Conservation (phyloP, 164 flowering plant genomes). For the Taxillus chinensis region DNA sequence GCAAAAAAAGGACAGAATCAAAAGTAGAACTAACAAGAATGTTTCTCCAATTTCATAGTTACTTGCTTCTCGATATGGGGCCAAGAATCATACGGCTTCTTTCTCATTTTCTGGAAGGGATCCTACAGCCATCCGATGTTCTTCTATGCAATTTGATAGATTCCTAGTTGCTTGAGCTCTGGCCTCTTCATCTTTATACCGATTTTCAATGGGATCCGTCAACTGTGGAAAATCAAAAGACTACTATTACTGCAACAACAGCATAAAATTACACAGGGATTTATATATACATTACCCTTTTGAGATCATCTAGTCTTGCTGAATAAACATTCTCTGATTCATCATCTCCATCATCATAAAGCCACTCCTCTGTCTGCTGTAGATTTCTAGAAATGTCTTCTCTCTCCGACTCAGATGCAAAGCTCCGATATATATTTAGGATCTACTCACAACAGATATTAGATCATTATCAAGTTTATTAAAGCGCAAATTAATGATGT, state of each 20-base stretch:
- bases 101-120: constrained; percentile 44
- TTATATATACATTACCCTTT: constrained; percentile 30
- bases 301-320: constrained; percentile 52
- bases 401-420: constrained; percentile 55
- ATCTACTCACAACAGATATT: constrained; percentile 33
- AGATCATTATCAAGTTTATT: not conserved
- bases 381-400: constrained; percentile 58
- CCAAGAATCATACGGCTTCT: constrained; percentile 34
- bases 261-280: not conserved
- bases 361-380: constrained; percentile 87
- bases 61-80: not conserved
- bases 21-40: not conserved
- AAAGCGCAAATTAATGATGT: not conserved
- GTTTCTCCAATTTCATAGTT: not conserved
- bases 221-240: constrained; percentile 28
- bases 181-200: constrained; percentile 76
- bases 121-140: constrained; percentile 37
- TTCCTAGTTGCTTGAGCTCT: constrained; percentile 53
- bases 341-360: constrained; percentile 94
- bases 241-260: not conserved
- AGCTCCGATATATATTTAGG: constrained; percentile 56
- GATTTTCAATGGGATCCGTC: constrained; percentile 78
- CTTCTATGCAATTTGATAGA: constrained; percentile 48
- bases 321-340: constrained; percentile 68
- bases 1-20: constrained; percentile 11